These are phyloP conservation scores for Erodium trifolium DNA, from an alignment of 441 rosid species.

Conservation along the genomic window DNA sequence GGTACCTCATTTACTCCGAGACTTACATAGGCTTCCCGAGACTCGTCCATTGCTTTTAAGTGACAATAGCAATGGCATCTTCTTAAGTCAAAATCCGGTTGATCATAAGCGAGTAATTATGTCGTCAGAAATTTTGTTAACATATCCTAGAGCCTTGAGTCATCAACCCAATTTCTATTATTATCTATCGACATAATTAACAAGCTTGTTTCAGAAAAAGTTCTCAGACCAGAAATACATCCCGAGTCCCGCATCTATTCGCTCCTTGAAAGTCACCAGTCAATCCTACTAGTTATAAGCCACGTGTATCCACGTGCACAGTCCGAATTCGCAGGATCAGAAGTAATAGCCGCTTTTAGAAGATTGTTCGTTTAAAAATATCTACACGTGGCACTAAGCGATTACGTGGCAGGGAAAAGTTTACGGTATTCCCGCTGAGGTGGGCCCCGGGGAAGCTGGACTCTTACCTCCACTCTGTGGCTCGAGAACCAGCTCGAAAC, in stretches of 20 bases:
- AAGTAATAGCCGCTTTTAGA: background rate
- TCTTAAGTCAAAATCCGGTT: no score
- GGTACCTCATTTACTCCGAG: no score
- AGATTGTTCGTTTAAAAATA: no score
- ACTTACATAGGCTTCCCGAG: no score
- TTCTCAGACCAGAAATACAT: background rate
- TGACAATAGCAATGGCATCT: no score
- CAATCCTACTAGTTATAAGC: background rate
- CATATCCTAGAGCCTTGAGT: no score
- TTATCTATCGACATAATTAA: no score
- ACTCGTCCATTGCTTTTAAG: no score
- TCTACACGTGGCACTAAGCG: background rate
- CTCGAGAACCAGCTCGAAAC: conserved; percentile 1
- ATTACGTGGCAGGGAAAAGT: background rate
- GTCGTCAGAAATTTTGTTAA: no score
- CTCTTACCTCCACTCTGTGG: background rate
- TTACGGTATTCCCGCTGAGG: background rate
- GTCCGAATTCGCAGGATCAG: background rate
- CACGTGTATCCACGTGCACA: background rate
- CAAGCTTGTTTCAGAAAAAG: no score
- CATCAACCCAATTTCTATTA: no score
- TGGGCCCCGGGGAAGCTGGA: background rate
- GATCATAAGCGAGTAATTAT: no score
- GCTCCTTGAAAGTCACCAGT: background rate
- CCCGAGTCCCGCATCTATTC: background rate